A percentile compares a stretch with the other conserved stretches of the same genome.
phyloP scores from a whole-genome alignment of 2,329 filamentous ascomycete genomes.

The Periglandula ipomoeae region DNA sequence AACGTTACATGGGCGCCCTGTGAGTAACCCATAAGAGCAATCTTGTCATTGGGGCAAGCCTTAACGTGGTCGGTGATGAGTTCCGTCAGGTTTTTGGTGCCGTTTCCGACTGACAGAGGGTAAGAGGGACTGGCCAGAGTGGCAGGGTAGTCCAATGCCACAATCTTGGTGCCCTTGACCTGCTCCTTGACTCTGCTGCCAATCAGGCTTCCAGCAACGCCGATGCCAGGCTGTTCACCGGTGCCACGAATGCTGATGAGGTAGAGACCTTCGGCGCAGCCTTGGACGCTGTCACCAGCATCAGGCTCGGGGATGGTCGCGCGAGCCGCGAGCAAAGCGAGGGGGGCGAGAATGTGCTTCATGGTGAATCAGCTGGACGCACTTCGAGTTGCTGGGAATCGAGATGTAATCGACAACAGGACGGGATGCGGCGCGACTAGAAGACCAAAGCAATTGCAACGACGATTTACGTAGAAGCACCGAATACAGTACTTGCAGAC shows the following conservation, averaged over 20 bases:
- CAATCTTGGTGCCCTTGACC: conserved; percentile 25
- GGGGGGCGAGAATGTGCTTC: conserved; percentile 8
- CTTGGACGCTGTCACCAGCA: conserved; percentile 15
- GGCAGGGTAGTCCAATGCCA: conserved; percentile 30
- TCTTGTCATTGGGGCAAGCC: conserved; percentile 28
- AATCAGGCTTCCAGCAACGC: conserved; percentile 21
- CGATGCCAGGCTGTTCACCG: conserved; percentile 23
- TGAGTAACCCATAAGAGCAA: conserved; percentile 33
- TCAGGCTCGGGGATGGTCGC: conserved; percentile 16
- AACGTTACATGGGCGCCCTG: conserved; percentile 31
- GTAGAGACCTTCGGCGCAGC: conserved; percentile 28
- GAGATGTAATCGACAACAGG: not conserved
- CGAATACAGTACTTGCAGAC: not conserved
- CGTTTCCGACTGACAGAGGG: conserved; percentile 24
- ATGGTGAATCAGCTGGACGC: not conserved
- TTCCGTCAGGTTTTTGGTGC: conserved; percentile 21
- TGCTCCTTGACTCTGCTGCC: conserved; percentile 22
- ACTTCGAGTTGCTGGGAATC: not conserved
- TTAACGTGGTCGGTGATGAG: conserved; percentile 23
- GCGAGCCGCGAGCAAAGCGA: conserved; percentile 10
- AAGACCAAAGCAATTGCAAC: not conserved
- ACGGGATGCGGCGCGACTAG: not conserved
- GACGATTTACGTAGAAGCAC: not conserved
- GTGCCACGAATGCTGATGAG: conserved; percentile 32
- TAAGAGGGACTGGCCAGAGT: conserved; percentile 23